Conservation (phyloP, 306 rosid genomes). For the Prunus kanzakura region DNA sequence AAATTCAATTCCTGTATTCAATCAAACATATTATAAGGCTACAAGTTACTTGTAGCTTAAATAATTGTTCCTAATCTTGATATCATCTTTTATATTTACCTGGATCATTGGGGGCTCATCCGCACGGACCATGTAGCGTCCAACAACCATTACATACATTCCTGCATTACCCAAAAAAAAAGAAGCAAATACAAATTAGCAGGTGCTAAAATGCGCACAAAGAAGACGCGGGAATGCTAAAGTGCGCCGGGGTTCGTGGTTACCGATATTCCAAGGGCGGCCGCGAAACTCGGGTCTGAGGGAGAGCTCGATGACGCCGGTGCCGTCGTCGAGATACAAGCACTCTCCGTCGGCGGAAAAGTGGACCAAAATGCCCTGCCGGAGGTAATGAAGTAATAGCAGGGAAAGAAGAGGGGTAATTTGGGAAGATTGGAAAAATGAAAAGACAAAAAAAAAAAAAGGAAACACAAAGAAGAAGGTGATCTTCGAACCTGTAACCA, state of each 20-base stretch:
- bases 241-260: background rate
- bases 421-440: background rate
- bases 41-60: background rate
- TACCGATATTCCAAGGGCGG: slow-evolving; percentile 58
- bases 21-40: background rate
- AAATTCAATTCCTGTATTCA: too few relatives aligned
- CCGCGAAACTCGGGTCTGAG: slow-evolving; percentile 51
- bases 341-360: slow-evolving; percentile 24
- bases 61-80: too few relatives aligned
- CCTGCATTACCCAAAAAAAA: slow-evolving; percentile 28
- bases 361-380: slow-evolving; percentile 59
- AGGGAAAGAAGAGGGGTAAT: slow-evolving; percentile 13
- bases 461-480: too few relatives aligned
- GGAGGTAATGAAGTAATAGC: background rate
- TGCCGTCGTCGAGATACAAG: slow-evolving; percentile 72
- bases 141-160: slow-evolving; percentile 88
- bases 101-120: slow-evolving; percentile 50
- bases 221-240: background rate
- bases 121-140: slow-evolving; percentile 43
- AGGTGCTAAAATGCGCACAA: background rate
- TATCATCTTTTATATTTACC: slow-evolving; percentile 25
- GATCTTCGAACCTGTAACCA: slow-evolving; percentile 58
- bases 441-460: too few relatives aligned
- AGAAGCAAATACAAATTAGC: background rate
- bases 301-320: slow-evolving; percentile 58